A percentile compares a stretch with the other conserved stretches of the same genome.
Evolutionary conservation across 2,329 filamentous ascomycete genomes (phyloP).

Genomic region (Penicillium sclerotigenum): DNA sequence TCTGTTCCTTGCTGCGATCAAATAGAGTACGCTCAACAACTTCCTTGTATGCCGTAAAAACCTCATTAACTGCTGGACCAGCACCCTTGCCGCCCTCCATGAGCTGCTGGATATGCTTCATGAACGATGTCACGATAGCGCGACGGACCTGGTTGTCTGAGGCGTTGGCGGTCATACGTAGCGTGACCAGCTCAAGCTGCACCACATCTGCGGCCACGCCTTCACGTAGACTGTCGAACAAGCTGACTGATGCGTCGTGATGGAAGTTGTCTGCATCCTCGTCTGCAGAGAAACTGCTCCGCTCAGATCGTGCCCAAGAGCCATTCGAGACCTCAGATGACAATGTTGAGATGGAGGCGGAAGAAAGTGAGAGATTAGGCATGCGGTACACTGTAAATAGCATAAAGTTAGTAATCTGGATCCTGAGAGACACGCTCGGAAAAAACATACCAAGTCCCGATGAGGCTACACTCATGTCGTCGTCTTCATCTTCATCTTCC

Average conservation of each 20-base stretch:
- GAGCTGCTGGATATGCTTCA: conserved; percentile 74
- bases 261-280: conserved; percentile 68
- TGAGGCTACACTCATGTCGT: conserved; percentile 60
- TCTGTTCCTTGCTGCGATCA: conserved; percentile 51
- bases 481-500: conserved; percentile 59
- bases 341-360: conserved; percentile 62
- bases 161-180: conserved; percentile 88
- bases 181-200: conserved; percentile 86
- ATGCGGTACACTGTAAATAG: conserved; percentile 49
- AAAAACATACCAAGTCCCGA: conserved; percentile 36
- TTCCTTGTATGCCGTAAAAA: conserved; percentile 63
- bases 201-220: conserved; percentile 76
- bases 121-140: conserved; percentile 80
- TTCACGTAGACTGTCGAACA: conserved; percentile 79
- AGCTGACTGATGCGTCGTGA: conserved; percentile 76
- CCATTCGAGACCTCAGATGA: conserved; percentile 55
- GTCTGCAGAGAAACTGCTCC: conserved; percentile 67
- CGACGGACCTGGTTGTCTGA: conserved; percentile 84
- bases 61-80: conserved; percentile 61
- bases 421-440: background rate
- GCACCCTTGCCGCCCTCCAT: conserved; percentile 57
- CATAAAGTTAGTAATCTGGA: conserved; percentile 10
- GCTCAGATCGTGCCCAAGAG: conserved; percentile 67
- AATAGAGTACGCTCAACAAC: conserved; percentile 59
- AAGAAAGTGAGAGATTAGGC: conserved; percentile 45